A percentile compares a stretch with the other conserved stretches of the same genome.
These are phyloP conservation scores for Leishmania martiniquensis DNA, from an alignment of 208 protist species.

Conservation along the genomic window DNA sequence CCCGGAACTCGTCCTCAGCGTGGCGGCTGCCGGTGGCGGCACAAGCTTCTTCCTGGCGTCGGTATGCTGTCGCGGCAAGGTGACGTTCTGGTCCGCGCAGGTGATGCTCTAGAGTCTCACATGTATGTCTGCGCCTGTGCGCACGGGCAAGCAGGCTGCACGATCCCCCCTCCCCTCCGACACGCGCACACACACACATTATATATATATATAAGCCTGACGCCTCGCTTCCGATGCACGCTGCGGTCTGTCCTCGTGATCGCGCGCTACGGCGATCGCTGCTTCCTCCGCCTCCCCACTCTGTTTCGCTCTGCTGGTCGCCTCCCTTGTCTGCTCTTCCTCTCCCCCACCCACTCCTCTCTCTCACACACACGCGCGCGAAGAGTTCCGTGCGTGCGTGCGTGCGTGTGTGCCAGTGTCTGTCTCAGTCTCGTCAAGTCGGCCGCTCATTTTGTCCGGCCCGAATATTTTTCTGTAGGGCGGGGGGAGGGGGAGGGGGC, in stretches of 20 bases:
- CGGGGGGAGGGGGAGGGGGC: no score
- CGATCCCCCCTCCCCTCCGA: no score
- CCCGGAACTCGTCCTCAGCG: constrained; percentile 49
- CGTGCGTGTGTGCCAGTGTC: neutral
- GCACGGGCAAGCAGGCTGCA: no score
- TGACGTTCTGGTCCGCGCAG: constrained; percentile 76
- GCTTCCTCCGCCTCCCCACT: neutral
- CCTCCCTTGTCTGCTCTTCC: neutral
- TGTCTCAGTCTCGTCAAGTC: no score
- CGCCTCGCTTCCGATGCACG: neutral
- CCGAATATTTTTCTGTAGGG: no score
- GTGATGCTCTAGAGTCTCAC: constrained; percentile 18
- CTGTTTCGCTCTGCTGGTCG: neutral
- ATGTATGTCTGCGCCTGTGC: constrained; percentile 13
- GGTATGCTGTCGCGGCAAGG: constrained; percentile 69
- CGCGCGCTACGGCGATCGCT: no score
- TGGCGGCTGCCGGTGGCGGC: constrained; percentile 55
- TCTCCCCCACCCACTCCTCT: neutral
- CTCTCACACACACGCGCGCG: no score
- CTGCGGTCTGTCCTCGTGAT: neutral
- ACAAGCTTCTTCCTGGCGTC: constrained; percentile 75
- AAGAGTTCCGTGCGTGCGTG: constrained; percentile 12
- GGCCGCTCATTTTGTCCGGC: no score
- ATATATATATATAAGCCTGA: no score
- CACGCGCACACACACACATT: no score